These are phyloP conservation scores for Pythium volutum DNA, from an alignment of 352 stramenopile genomes.

Conservation along the genomic window DNA sequence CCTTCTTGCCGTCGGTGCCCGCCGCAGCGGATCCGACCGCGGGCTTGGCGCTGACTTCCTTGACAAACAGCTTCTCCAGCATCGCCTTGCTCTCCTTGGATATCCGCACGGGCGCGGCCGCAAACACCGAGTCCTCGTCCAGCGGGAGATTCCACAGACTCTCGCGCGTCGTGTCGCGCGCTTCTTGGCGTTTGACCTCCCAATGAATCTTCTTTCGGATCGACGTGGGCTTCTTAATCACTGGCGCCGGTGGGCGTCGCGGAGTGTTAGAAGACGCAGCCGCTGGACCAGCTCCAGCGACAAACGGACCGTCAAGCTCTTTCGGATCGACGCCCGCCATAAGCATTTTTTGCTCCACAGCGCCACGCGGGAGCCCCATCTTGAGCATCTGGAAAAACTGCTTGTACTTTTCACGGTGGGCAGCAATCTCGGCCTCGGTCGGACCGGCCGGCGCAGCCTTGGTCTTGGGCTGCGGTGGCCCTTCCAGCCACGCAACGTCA, in stretches of 20 bases:
- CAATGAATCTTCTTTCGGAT: slow-evolving; percentile 87
- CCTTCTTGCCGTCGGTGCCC: slow-evolving; percentile 23
- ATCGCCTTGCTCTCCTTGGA: slow-evolving; percentile 68
- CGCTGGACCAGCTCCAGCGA: slow-evolving; percentile 6
- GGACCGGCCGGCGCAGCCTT: slow-evolving; percentile 26
- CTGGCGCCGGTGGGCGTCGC: slow-evolving; percentile 3
- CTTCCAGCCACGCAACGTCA: slow-evolving; percentile 60
- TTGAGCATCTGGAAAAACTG: slow-evolving; percentile 88
- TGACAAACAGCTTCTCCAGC: slow-evolving; percentile 81
- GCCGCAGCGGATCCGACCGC: background rate
- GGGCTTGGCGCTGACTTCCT: slow-evolving; percentile 55
- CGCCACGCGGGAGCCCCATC: slow-evolving; percentile 62
- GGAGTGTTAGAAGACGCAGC: slow-evolving; percentile 27
- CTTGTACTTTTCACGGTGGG: slow-evolving; percentile 66
- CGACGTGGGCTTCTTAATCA: slow-evolving; percentile 55
- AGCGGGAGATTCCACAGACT: slow-evolving; percentile 58
- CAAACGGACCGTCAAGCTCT: slow-evolving; percentile 58
- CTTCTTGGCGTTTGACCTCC: slow-evolving; percentile 57
- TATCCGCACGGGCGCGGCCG: slow-evolving; percentile 43
- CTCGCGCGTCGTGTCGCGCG: slow-evolving; percentile 38
- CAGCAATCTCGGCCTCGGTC: slow-evolving; percentile 48
- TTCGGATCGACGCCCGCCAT: slow-evolving; percentile 66
- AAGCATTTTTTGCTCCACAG: slow-evolving; percentile 86
- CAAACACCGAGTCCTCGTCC: slow-evolving; percentile 41
- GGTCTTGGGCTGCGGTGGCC: slow-evolving; percentile 42